Percentiles rank a stretch among this genome's conserved stretches.
phyloP scores from a whole-genome alignment of 2,329 filamentous ascomycete species.

The Nannizziopsis barbatae region DNA sequence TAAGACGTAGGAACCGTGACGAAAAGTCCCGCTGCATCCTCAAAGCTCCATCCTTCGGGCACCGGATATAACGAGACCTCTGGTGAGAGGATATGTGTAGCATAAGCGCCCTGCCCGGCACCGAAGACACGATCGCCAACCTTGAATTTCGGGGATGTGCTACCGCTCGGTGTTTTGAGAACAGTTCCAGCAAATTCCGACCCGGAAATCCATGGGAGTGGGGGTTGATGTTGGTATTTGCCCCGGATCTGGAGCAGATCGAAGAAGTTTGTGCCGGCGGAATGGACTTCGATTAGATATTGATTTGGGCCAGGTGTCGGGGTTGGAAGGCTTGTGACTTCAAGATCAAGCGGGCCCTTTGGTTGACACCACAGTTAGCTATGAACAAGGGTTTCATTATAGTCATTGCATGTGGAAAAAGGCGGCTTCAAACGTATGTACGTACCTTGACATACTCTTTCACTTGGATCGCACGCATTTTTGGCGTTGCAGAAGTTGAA shows the following conservation, averaged over 20 bases:
- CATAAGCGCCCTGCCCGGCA: constrained; percentile 73
- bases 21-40: constrained; percentile 77
- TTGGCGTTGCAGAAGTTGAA: constrained; percentile 19
- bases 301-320: constrained; percentile 59
- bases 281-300: constrained; percentile 79
- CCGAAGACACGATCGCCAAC: constrained; percentile 79
- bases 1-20: constrained; percentile 89
- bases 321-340: constrained; percentile 61
- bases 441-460: constrained; percentile 61
- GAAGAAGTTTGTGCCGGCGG: constrained; percentile 90
- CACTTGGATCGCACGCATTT: constrained; percentile 65
- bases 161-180: constrained; percentile 50
- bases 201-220: constrained; percentile 78
- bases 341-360: constrained; percentile 68
- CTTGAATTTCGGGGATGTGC: constrained; percentile 51
- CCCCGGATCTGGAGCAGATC: constrained; percentile 90
- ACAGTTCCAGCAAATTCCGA: constrained; percentile 77
- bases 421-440: constrained; percentile 38
- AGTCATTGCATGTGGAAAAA: constrained; percentile 4
- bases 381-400: not conserved
- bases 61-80: constrained; percentile 62
- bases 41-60: constrained; percentile 69
- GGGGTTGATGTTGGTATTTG: constrained; percentile 87
- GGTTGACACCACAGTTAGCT: not conserved
- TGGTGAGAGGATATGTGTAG: constrained; percentile 56